Evolutionary conservation across 225 moss, liverwort and hornwort genomes (phyloP).

Genomic region (Marchantia polymorpha): DNA sequence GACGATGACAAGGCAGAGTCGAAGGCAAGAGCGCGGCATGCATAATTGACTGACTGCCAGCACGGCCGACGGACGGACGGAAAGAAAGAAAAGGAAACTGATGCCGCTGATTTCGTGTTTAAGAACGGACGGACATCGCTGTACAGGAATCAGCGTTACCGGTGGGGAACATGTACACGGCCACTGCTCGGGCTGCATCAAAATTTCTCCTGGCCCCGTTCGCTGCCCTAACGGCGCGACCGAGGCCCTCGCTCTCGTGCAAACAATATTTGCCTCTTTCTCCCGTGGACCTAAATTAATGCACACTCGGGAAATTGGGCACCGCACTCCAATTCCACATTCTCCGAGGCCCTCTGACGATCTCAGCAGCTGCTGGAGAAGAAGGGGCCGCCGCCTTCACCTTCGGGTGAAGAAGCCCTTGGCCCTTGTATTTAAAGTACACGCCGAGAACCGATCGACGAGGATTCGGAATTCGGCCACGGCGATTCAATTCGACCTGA

Average conservation of each 20-base stretch:
- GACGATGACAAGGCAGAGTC: no score
- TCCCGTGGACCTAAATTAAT: not conserved
- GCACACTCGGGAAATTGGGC: not conserved
- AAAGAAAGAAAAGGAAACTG: not conserved
- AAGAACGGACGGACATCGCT: not conserved
- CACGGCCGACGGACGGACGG: no score
- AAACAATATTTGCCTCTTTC: not conserved
- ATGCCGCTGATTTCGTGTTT: not conserved
- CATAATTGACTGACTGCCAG: not conserved
- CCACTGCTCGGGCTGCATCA: not conserved
- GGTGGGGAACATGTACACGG: not conserved
- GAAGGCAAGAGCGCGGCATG: not conserved
- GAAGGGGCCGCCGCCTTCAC: not conserved
- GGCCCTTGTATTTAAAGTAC: not conserved
- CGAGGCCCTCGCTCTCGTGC: no score
- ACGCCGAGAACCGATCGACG: not conserved
- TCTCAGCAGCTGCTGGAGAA: not conserved
- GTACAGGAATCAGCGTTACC: not conserved
- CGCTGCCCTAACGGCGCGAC: not conserved
- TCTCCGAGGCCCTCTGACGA: not conserved
- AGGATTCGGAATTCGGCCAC: not conserved
- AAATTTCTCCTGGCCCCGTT: not conserved
- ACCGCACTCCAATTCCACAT: not conserved
- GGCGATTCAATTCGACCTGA: not conserved
- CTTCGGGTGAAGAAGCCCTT: slow-evolving; percentile 6